A percentile compares a stretch with the other conserved stretches of the same genome.
Conservation (phyloP, 371 early-diverging fungal species). For the Mortierella sp. region DNA sequence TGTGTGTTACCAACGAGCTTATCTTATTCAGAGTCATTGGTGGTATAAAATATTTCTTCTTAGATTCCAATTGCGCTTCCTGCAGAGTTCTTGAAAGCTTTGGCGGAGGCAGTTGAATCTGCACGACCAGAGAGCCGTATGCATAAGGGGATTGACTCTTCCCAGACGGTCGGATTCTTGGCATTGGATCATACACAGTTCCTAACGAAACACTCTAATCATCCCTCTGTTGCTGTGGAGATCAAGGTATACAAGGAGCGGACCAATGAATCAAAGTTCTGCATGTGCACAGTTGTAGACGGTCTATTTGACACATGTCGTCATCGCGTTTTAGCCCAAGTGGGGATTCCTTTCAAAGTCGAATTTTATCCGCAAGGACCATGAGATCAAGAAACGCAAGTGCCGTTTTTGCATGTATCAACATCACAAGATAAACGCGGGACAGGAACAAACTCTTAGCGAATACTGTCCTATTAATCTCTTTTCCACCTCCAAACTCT, state of each 20-base stretch:
- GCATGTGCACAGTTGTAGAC: neutral
- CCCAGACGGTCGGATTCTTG: constrained; percentile 33
- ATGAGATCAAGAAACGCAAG: constrained; percentile 35
- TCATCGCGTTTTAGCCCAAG: constrained; percentile 26
- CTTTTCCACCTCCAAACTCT: constrained; percentile 24
- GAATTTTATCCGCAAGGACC: constrained; percentile 22
- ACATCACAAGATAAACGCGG: constrained; percentile 17
- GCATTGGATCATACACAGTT: constrained; percentile 44
- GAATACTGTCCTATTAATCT: constrained; percentile 47
- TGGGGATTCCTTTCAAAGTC: constrained; percentile 46
- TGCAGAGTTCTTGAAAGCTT: constrained; percentile 17
- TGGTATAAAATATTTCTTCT: too few species aligned
- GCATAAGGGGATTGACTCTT: constrained; percentile 39
- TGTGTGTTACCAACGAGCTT: neutral
- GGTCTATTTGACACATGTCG: neutral
- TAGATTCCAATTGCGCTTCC: constrained; percentile 34
- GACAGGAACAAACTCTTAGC: constrained; percentile 21
- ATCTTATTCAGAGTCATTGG: too few species aligned
- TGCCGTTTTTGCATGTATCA: constrained; percentile 55
- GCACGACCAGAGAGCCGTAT: constrained; percentile 28
- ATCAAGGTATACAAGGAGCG: constrained; percentile 28
- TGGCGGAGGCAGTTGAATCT: constrained; percentile 23
- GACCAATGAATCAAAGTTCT: too few species aligned
- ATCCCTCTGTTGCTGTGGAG: constrained; percentile 28
- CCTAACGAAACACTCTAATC: constrained; percentile 7